phyloP scores from a whole-genome alignment of 306 rosid genomes.

The Senna siamea region DNA sequence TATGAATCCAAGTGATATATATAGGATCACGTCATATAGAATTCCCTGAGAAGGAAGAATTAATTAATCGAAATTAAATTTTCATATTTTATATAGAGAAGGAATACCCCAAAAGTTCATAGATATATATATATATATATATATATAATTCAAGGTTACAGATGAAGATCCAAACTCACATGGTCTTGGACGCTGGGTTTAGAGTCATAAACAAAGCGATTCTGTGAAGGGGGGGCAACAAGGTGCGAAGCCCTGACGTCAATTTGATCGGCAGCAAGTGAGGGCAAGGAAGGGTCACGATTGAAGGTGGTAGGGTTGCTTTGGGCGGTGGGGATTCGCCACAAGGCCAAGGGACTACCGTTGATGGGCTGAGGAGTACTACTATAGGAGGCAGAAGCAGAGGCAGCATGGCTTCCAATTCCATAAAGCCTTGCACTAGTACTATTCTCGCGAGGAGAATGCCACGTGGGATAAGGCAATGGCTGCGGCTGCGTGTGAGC shows the following conservation, averaged over 20 bases:
- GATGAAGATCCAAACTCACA: constrained; percentile 94
- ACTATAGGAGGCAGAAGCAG: no score
- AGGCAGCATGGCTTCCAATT: constrained; percentile 45
- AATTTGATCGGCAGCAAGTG: constrained; percentile 49
- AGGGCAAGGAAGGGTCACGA: constrained; percentile 30
- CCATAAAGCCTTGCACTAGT: constrained; percentile 44
- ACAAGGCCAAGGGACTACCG: constrained; percentile 72
- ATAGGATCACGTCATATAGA: background rate
- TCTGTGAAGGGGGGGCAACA: constrained; percentile 44
- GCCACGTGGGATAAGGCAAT: constrained; percentile 63
- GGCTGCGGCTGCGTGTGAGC: constrained; percentile 33
- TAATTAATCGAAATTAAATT: no score
- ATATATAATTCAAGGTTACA: constrained; percentile 41
- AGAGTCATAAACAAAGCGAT: constrained; percentile 53
- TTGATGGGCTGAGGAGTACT: constrained; percentile 47
- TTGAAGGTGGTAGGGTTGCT: constrained; percentile 45
- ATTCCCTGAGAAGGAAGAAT: no score
- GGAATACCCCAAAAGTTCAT: no score
- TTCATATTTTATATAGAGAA: no score
- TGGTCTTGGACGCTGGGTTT: constrained; percentile 60
- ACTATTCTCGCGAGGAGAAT: background rate
- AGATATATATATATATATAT: no score
- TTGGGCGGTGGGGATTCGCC: constrained; percentile 61
- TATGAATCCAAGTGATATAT: background rate
- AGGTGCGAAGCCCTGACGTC: constrained; percentile 40